These are phyloP conservation scores for Theobroma cacao DNA, from an alignment of 345 rosid species.

Conservation along the genomic window DNA sequence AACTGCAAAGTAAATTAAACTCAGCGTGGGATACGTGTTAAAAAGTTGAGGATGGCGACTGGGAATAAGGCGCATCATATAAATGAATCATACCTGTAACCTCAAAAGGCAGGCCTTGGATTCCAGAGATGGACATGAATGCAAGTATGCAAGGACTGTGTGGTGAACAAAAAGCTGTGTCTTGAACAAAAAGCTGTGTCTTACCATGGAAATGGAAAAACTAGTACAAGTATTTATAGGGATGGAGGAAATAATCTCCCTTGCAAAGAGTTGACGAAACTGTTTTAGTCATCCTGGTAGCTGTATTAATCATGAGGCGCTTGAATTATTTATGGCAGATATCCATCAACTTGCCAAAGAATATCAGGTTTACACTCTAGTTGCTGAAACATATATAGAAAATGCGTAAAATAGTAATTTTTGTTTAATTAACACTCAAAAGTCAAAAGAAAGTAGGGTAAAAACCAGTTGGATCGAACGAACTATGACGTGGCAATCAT, in stretches of 20 bases:
- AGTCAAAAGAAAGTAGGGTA: neutral
- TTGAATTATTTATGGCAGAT: neutral
- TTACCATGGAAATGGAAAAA: neutral
- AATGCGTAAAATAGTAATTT: neutral
- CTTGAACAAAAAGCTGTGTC: neutral
- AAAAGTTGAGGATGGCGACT: neutral
- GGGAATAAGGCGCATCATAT: neutral
- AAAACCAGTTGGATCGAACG: neutral
- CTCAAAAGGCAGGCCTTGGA: conserved; percentile 58
- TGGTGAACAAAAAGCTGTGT: neutral
- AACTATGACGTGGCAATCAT: neutral
- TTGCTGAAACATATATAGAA: too few species aligned
- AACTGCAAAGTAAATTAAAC: conserved; percentile 23
- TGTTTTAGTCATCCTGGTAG: neutral
- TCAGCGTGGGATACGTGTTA: neutral
- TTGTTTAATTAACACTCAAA: neutral
- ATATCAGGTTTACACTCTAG: neutral
- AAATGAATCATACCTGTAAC: conserved; percentile 35
- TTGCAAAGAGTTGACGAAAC: neutral
- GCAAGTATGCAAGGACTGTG: neutral
- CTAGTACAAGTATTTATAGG: neutral
- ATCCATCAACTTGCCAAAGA: neutral
- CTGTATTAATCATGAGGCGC: neutral
- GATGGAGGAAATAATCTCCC: neutral
- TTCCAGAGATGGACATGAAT: conserved; percentile 37